Evolutionary conservation across 169 alveolate species (phyloP).

Genomic region (Cryptosporidium bovis): DNA sequence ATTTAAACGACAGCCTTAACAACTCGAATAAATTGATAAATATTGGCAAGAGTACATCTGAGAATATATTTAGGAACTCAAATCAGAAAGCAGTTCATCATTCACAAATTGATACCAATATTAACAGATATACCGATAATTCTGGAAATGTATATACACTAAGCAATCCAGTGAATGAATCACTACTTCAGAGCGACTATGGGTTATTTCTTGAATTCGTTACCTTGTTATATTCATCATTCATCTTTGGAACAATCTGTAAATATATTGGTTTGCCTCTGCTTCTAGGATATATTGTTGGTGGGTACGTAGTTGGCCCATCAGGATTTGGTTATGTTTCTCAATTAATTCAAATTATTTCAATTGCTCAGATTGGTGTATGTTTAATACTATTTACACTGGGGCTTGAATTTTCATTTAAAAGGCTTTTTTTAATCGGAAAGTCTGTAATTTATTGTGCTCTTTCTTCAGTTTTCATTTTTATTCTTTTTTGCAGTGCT

Average conservation of each 20-base stretch:
- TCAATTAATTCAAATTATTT: constrained; percentile 69
- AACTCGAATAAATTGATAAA: not conserved
- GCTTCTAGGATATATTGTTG: constrained; percentile 59
- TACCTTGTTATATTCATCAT: constrained; percentile 52
- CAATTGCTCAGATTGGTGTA: constrained; percentile 73
- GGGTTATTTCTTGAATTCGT: constrained; percentile 66
- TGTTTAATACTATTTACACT: constrained; percentile 48
- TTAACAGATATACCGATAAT: constrained; percentile 25
- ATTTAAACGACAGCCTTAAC: not conserved
- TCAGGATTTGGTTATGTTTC: constrained; percentile 67
- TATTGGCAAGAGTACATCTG: constrained; percentile 4
- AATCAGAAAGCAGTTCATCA: constrained; percentile 20
- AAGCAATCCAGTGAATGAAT: constrained; percentile 59
- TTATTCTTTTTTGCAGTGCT: constrained; percentile 44
- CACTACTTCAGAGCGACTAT: constrained; percentile 65
- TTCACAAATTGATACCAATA: not conserved
- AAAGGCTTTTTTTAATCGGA: constrained; percentile 57
- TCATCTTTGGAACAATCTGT: constrained; percentile 65
- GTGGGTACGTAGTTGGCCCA: constrained; percentile 72
- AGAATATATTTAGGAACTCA: not conserved
- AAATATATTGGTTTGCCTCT: constrained; percentile 60
- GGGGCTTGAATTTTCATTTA: constrained; percentile 61
- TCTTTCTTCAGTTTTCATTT: constrained; percentile 21
- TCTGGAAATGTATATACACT: constrained; percentile 56
- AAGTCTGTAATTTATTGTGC: constrained; percentile 67